These are phyloP conservation scores for Laburnicola sp. DNA, from an alignment of 2,329 filamentous ascomycete genomes.

Conservation along the genomic window DNA sequence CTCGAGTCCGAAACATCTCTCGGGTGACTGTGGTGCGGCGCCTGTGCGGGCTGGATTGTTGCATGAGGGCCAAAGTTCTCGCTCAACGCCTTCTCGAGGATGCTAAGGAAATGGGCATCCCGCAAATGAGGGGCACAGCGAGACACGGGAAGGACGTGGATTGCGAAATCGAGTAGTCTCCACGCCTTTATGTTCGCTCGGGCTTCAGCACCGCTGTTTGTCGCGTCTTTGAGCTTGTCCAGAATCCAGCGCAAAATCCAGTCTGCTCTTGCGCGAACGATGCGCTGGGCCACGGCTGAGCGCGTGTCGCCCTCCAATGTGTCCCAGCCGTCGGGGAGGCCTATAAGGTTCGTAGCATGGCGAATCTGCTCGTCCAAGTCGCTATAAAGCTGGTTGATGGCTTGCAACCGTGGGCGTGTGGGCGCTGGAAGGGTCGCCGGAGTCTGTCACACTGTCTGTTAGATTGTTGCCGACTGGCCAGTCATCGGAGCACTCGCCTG, in stretches of 20 bases:
- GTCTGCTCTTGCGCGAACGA: constrained; percentile 55
- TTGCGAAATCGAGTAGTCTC: constrained; percentile 64
- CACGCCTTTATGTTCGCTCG: constrained; percentile 53
- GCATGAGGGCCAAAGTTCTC: constrained; percentile 49
- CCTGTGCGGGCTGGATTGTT: constrained; percentile 4
- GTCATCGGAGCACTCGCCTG: constrained; percentile 16
- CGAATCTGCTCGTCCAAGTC: constrained; percentile 45
- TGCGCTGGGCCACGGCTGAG: constrained; percentile 10
- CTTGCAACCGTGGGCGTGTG: constrained; percentile 45
- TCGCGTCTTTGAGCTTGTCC: constrained; percentile 58
- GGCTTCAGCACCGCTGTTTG: constrained; percentile 41
- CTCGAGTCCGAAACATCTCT: constrained; percentile 32
- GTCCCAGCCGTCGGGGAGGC: constrained; percentile 39
- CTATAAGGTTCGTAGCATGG: constrained; percentile 47
- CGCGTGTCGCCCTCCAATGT: constrained; percentile 14
- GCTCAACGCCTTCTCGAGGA: constrained; percentile 67
- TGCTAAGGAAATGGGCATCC: constrained; percentile 67
- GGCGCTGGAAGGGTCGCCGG: constrained; percentile 22
- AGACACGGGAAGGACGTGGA: constrained; percentile 68
- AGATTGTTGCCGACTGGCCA: no score
- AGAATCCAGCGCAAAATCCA: constrained; percentile 70
- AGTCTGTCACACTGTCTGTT: constrained; percentile 10
- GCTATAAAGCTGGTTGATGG: constrained; percentile 45
- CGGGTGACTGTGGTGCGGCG: constrained; percentile 15
- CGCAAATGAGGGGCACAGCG: constrained; percentile 71